Evolutionary conservation across 2,329 filamentous ascomycete species (phyloP).

Genomic region (Xylaria sp.): DNA sequence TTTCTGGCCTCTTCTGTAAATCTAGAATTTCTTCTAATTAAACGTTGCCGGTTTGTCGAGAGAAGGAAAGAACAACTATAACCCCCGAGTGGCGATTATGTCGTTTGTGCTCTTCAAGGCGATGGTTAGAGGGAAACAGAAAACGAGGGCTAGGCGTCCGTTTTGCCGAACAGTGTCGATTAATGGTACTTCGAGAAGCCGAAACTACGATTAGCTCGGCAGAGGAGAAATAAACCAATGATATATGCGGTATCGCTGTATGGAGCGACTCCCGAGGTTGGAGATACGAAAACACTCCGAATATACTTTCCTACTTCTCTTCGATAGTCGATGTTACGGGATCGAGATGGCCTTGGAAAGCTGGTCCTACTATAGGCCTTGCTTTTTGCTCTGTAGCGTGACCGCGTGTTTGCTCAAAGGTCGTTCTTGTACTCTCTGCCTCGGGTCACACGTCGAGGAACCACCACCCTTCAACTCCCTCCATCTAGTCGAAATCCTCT

Average conservation of each 20-base stretch:
- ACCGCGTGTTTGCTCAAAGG: conserved; percentile 14
- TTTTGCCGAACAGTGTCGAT: conserved; percentile 4
- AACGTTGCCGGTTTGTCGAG: conserved; percentile 26
- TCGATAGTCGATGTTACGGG: not conserved
- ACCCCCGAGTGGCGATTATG: conserved; percentile 3
- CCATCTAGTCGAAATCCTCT: not conserved
- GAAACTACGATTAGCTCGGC: not conserved
- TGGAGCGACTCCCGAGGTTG: not conserved
- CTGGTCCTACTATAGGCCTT: not conserved
- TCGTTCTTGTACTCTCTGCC: conserved; percentile 1
- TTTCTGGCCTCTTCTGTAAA: not conserved
- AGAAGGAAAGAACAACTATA: not conserved
- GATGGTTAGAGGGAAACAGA: not conserved
- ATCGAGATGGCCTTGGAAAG: conserved; percentile 6
- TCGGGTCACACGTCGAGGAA: conserved; percentile 5
- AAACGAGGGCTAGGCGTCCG: no score
- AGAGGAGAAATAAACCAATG: not conserved
- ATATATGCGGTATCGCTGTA: not conserved
- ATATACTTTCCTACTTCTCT: not conserved
- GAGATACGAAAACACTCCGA: not conserved
- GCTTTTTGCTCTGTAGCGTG: conserved; percentile 6
- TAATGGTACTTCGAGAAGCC: not conserved
- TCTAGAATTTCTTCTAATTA: conserved; percentile 9
- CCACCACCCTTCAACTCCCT: not conserved
- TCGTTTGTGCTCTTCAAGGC: conserved; percentile 20